A percentile compares a stretch with the other conserved stretches of the same genome.
Conservation (phyloP, 345 rosid genomes). For the Pugionium cornutum region DNA sequence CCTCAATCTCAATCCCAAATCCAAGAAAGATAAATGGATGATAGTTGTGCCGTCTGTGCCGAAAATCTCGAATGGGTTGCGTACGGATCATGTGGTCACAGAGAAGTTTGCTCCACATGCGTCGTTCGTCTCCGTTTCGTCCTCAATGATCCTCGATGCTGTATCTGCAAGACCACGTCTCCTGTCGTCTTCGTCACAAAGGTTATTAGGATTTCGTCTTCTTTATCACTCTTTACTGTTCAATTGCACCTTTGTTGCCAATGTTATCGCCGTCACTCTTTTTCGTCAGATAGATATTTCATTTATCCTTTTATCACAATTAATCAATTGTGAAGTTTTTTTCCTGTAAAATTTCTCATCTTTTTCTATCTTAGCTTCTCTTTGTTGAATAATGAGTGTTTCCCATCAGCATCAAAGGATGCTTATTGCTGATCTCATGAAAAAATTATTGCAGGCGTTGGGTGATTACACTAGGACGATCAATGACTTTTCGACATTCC, state of each 20-base stretch:
- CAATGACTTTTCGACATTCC: constrained; percentile 77
- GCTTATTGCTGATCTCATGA: too few species aligned
- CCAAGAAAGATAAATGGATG: constrained; percentile 59
- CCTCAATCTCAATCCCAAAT: constrained; percentile 9
- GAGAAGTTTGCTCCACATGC: constrained; percentile 90
- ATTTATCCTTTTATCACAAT: not conserved
- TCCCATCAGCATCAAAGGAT: constrained; percentile 63
- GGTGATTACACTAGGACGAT: constrained; percentile 92
- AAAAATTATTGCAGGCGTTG: constrained; percentile 55
- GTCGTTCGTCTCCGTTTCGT: constrained; percentile 89
- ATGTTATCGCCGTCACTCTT: not conserved
- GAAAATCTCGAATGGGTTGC: constrained; percentile 92
- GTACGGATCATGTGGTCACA: constrained; percentile 90
- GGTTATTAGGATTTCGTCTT: constrained; percentile 39
- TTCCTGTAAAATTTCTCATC: too few species aligned
- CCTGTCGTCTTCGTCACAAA: constrained; percentile 76
- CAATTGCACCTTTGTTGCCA: not conserved
- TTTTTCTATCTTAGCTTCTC: too few species aligned
- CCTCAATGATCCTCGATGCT: constrained; percentile 80
- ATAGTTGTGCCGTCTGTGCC: constrained; percentile 92
- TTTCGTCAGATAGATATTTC: not conserved
- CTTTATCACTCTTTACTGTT: not conserved
- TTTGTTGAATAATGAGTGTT: too few species aligned
- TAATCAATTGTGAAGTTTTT: not conserved
- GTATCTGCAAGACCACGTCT: constrained; percentile 86